phyloP scores from a whole-genome alignment of 2,329 filamentous ascomycete species.

The Alternaria sp. region DNA sequence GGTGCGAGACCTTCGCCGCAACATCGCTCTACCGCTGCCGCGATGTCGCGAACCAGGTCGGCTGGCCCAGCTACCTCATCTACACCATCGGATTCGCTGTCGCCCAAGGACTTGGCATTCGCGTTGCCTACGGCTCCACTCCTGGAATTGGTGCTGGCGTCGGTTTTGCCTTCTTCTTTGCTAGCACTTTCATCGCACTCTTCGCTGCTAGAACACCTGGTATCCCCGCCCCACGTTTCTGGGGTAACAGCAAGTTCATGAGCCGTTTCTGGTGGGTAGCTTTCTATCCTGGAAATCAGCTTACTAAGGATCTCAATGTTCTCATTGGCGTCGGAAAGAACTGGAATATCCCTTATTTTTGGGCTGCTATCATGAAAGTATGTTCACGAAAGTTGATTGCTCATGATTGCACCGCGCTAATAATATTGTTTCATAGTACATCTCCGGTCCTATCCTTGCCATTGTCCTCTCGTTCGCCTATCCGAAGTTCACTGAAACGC shows the following conservation, averaged over 20 bases:
- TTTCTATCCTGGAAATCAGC: slow-evolving; percentile 65
- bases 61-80: slow-evolving; percentile 52
- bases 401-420: no score
- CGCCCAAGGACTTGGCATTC: slow-evolving; percentile 59
- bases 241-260: slow-evolving; percentile 33
- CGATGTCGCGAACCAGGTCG: slow-evolving; percentile 55
- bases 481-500: slow-evolving; percentile 24
- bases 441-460: slow-evolving; percentile 32
- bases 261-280: slow-evolving; percentile 53
- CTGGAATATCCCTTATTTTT: slow-evolving; percentile 62
- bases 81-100: slow-evolving; percentile 61
- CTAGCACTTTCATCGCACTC: slow-evolving; percentile 48
- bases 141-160: slow-evolving; percentile 57
- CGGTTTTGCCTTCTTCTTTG: slow-evolving; percentile 61
- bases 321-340: slow-evolving; percentile 61
- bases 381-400: not conserved
- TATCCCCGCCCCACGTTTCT: slow-evolving; percentile 52
- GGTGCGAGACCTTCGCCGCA: slow-evolving; percentile 59
- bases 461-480: slow-evolving; percentile 38
- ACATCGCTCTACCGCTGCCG: slow-evolving; percentile 62
- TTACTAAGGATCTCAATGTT: slow-evolving; percentile 62
- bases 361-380: slow-evolving; percentile 43
- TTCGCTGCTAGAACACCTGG: slow-evolving; percentile 55
- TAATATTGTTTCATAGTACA: slow-evolving; percentile 16
- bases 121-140: slow-evolving; percentile 32